Base-by-base conservation (phyloP, 345 rosid genomes). In the Moricandia arvensis region DNA sequence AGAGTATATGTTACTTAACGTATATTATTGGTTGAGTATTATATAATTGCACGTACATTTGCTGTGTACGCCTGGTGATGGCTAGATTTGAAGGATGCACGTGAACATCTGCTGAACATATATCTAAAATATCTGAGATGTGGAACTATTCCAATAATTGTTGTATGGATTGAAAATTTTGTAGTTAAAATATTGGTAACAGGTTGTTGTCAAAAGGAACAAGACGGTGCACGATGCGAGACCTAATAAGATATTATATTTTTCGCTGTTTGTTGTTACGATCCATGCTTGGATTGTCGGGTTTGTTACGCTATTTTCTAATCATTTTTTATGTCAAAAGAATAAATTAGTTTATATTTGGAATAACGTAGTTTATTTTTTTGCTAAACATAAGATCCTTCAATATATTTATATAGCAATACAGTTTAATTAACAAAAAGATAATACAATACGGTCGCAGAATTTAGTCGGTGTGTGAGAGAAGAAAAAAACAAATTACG, bases 221-320 rank as follows among this genome's bases (percentile, higher is more conserved):
- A 76, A 69, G 80, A 69, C 71, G 71, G 75, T 76, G 80, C 75
- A 76, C 80, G 80, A 76, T 31, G 74, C 18, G 15, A 75, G 51
- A 59, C 73, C 73, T 67, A 59, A 67, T 66, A 27, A 43, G 15
- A 31, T 75, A 68, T 0, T 45, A 49, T 61, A 61, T 18, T 3
- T 26, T 69, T 54, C 54, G 64, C 18, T 76, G 80, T 76, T 76
- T 62, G 70, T 69, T 54, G 75, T 76, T 69, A 38, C 53, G 38
- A 7, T 75, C 79, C 79, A 75, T 75, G 45, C 74, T 69, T 68
- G 8, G 17, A 37, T 69, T 69, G 70, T 76, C 79, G 74, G 69
- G 64, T 69, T 69, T 62, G 68, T n/a, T 62, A 35, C 5, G 2
- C 26, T 69, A 26, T 37, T 68, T 17, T 68, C 60, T 58, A 49